A percentile compares a stretch with the other conserved stretches of the same genome.
These are phyloP conservation scores for Paraglomus brasilianum DNA, from an alignment of 192 early-diverging fungal species.

Conservation along the genomic window DNA sequence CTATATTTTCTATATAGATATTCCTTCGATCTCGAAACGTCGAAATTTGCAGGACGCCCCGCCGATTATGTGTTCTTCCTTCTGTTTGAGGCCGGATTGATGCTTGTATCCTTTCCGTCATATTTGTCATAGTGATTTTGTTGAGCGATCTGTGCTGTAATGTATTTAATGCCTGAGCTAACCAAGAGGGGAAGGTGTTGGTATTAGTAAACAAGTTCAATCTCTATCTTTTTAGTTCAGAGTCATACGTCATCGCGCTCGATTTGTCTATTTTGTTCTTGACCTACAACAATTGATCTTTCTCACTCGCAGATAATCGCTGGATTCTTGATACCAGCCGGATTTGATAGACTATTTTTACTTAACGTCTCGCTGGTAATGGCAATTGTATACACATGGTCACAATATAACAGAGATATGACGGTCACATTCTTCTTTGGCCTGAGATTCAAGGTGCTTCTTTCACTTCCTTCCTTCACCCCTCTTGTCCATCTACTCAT, in stretches of 20 bases:
- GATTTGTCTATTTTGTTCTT: too few relatives aligned
- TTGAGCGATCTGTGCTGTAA: too few relatives aligned
- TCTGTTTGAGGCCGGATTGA: conserved; percentile 41
- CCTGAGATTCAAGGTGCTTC: conserved; percentile 59
- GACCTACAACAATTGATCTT: not conserved
- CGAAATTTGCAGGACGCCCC: conserved; percentile 60
- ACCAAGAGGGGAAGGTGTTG: too few relatives aligned
- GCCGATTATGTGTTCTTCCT: conserved; percentile 84
- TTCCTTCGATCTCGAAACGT: conserved; percentile 68
- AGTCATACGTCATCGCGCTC: too few relatives aligned
- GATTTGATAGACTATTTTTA: conserved; percentile 13
- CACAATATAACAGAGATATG: conserved; percentile 55
- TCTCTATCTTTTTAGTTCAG: too few relatives aligned
- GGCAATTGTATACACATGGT: conserved; percentile 74
- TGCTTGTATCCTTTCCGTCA: conserved; percentile 43
- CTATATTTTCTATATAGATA: conserved; percentile 75
- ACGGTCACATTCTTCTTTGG: conserved; percentile 74
- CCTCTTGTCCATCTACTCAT: not conserved
- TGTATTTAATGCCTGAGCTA: too few relatives aligned
- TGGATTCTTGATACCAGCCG: not conserved
- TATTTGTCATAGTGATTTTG: conserved; percentile 24
- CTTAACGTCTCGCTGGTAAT: conserved; percentile 57
- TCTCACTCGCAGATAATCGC: conserved; percentile 3
- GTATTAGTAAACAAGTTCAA: too few relatives aligned
- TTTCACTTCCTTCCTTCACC: not conserved